Conservation (phyloP, 2,329 filamentous ascomycete genomes). For the Exophiala oligosperma region DNA sequence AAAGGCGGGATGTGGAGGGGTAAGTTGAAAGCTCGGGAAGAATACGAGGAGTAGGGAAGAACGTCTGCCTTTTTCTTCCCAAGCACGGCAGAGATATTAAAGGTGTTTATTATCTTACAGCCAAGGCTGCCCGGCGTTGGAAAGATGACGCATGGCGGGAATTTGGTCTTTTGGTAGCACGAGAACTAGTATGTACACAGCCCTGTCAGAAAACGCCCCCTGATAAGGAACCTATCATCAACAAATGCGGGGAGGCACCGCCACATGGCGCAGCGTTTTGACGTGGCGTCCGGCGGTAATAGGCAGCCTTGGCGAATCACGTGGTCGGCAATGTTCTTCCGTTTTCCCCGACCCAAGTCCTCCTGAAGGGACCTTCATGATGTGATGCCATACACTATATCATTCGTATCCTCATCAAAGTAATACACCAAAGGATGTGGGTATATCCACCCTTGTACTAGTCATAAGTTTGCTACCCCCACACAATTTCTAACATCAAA, state of each 20-base stretch:
- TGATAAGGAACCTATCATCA: background rate
- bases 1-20: background rate
- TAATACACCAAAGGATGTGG: too few relatives aligned
- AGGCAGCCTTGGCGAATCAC: background rate
- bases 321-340: background rate
- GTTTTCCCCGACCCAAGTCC: background rate
- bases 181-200: background rate
- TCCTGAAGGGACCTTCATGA: too few relatives aligned
- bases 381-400: too few relatives aligned
- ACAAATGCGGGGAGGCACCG: background rate
- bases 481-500: too few relatives aligned
- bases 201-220: background rate
- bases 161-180: background rate
- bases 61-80: slow-evolving; percentile 2
- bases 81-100: background rate
- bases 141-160: background rate
- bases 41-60: background rate
- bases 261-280: too few relatives aligned
- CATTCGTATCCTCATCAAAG: too few relatives aligned
- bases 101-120: background rate
- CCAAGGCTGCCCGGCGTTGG: background rate
- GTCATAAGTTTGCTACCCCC: too few relatives aligned
- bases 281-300: too few relatives aligned
- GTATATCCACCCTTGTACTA: too few relatives aligned
- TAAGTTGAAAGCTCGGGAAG: slow-evolving; percentile 1